Evolutionary conservation across 1,284 basidiomycete genomes (phyloP).

Genomic region (Entoloma clypeatum): DNA sequence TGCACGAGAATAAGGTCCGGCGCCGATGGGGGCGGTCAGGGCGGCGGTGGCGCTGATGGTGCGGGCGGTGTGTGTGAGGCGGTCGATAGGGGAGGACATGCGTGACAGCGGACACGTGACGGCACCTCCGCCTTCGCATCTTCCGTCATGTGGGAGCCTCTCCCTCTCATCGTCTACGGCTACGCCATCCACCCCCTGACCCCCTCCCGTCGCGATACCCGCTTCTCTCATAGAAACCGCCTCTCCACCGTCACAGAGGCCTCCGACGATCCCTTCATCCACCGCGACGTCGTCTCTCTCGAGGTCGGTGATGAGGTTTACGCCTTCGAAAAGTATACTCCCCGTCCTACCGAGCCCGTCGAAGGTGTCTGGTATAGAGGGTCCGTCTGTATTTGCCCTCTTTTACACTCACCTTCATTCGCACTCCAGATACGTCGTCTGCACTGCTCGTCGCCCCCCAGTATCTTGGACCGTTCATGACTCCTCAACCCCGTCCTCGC

Average conservation of each 20-base stretch:
- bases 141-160: conserved; percentile 64
- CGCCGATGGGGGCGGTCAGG: conserved; percentile 18
- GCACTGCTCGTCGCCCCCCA: conserved; percentile 68
- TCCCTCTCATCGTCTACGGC: conserved; percentile 78
- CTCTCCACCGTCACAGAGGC: conserved; percentile 69
- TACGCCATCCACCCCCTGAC: conserved; percentile 78
- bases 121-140: not conserved
- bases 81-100: conserved; percentile 44
- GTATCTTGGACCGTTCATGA: conserved; percentile 53
- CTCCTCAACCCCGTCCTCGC: conserved; percentile 46
- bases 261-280: conserved; percentile 61
- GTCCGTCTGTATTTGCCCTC: conserved; percentile 44
- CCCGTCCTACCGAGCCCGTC: conserved; percentile 59
- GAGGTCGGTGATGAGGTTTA: conserved; percentile 96
- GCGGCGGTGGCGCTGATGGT: conserved; percentile 32
- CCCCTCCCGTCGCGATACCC: conserved; percentile 68
- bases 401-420: conserved; percentile 12
- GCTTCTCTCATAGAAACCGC: conserved; percentile 57
- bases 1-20: conserved; percentile 52
- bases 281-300: conserved; percentile 74
- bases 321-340: conserved; percentile 87
- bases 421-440: conserved; percentile 77
- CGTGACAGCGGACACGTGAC: conserved; percentile 16
- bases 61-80: conserved; percentile 34
- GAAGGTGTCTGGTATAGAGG: conserved; percentile 87